A percentile compares a stretch with the other conserved stretches of the same genome.
These are phyloP conservation scores for Dissophora ornata DNA, from an alignment of 192 early-diverging fungal species.

Conservation along the genomic window DNA sequence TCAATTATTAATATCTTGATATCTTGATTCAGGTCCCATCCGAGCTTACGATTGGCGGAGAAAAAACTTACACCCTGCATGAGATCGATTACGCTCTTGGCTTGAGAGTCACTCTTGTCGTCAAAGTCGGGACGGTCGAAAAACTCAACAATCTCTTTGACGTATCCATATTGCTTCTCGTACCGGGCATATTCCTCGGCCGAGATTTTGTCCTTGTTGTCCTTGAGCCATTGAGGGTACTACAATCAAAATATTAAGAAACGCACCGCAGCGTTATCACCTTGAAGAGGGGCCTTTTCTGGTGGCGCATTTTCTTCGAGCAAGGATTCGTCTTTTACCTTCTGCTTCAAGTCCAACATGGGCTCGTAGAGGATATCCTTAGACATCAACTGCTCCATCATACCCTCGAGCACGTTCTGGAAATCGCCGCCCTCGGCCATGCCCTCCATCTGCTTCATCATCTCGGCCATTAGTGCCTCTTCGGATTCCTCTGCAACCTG, in stretches of 20 bases:
- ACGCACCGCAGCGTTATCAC: no score
- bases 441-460: conserved; percentile 89
- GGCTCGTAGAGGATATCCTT: conserved; percentile 96
- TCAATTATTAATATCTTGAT: no score
- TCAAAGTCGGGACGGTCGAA: conserved; percentile 81
- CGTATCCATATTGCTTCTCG: conserved; percentile 79
- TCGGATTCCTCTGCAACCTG: conserved; percentile 63
- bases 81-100: conserved; percentile 82
- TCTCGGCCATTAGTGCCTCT: conserved; percentile 70
- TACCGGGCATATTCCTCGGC: conserved; percentile 81
- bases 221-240: conserved; percentile 91
- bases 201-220: conserved; percentile 79
- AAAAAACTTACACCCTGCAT: conserved; percentile 84
- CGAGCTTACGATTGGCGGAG: no score
- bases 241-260: no score
- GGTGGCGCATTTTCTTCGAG: no score
- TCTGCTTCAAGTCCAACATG: conserved; percentile 87
- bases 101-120: conserved; percentile 74
- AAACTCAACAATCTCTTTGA: conserved; percentile 83
- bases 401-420: conserved; percentile 85
- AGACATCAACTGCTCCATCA: conserved; percentile 93
- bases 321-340: conserved; percentile 70
- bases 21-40: no score
- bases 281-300: no score
- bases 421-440: conserved; percentile 83